Percentiles rank a stretch among this genome's conserved stretches.
phyloP scores from a whole-genome alignment of 2,329 filamentous ascomycete genomes.

The Pseudocercospora pini-densiflorae region DNA sequence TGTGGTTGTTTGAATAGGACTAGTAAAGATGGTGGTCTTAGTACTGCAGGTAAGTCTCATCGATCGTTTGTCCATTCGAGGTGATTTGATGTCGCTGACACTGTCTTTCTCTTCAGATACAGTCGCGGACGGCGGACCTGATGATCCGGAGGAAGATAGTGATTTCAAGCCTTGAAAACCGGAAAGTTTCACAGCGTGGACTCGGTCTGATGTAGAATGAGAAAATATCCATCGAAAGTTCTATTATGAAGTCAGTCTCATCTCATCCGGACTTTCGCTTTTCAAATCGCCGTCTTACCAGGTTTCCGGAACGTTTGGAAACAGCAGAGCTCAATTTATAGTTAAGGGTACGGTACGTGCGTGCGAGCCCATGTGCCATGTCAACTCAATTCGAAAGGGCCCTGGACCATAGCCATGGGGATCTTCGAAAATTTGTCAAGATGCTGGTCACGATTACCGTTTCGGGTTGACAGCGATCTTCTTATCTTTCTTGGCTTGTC shows the following conservation, averaged over 20 bases:
- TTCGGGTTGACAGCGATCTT: not conserved
- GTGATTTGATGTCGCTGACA: not conserved
- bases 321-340: too few relatives aligned
- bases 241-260: too few relatives aligned
- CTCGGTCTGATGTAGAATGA: too few relatives aligned
- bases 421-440: not conserved
- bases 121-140: slow-evolving; percentile 23
- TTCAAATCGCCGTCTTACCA: too few relatives aligned
- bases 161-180: slow-evolving; percentile 17
- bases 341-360: too few relatives aligned
- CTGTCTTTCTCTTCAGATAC: not conserved
- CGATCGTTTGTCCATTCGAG: too few relatives aligned
- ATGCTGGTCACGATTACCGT: not conserved
- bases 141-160: slow-evolving; percentile 21
- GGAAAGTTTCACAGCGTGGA: too few relatives aligned
- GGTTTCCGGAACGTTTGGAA: too few relatives aligned
- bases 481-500: not conserved
- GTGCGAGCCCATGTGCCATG: too few relatives aligned
- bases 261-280: too few relatives aligned
- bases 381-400: not conserved
- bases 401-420: not conserved
- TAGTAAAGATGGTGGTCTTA: slow-evolving; percentile 29
- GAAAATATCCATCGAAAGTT: too few relatives aligned
- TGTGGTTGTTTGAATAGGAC: not conserved
- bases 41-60: slow-evolving; percentile 33